Evolutionary conservation across 129 eudicot species (phyloP).

Genomic region (Tanacetum coccineum): DNA sequence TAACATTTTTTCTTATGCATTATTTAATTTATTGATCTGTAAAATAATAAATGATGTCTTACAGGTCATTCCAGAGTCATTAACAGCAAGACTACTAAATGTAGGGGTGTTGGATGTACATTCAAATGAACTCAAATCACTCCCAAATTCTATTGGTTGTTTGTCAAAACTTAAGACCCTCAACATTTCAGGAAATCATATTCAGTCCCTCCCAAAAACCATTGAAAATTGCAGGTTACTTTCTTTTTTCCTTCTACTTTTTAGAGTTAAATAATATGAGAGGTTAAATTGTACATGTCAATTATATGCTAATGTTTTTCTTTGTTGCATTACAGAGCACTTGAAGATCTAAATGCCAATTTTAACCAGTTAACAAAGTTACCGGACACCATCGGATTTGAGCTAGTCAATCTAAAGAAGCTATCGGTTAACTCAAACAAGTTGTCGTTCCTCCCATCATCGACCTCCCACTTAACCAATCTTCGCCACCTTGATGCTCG

Average conservation of each 20-base stretch:
- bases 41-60: constrained; percentile 21
- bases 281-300: neutral
- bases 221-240: constrained; percentile 85
- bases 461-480: constrained; percentile 76
- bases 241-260: neutral
- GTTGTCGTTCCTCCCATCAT: constrained; percentile 58
- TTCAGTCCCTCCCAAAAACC: constrained; percentile 67
- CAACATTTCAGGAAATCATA: constrained; percentile 77
- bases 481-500: constrained; percentile 76
- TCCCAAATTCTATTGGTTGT: constrained; percentile 91
- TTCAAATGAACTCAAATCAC: constrained; percentile 71
- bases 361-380: constrained; percentile 62
- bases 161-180: constrained; percentile 75
- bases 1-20: neutral
- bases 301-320: neutral
- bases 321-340: constrained; percentile 20
- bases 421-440: constrained; percentile 81
- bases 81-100: constrained; percentile 79
- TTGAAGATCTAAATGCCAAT: constrained; percentile 83
- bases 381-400: constrained; percentile 78
- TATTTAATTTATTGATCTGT: neutral
- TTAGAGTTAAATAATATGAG: neutral
- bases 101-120: constrained; percentile 69
- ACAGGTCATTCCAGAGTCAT: constrained; percentile 85
- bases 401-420: constrained; percentile 64